Conservation (phyloP, 352 stramenopile genomes). For the Elongisporangium undulatum region DNA sequence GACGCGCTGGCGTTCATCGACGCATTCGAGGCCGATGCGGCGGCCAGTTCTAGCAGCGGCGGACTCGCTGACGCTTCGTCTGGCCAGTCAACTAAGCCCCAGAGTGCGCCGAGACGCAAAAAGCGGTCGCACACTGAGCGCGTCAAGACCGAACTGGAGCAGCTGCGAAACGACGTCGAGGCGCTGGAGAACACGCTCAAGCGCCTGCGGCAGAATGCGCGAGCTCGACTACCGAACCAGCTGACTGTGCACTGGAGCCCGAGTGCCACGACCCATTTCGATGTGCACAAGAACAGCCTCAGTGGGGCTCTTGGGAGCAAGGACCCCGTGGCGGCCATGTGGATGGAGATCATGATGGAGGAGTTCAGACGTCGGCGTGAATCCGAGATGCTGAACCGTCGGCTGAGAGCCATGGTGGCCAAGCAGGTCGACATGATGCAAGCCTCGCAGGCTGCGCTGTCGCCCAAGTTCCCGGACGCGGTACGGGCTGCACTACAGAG, state of each 20-base stretch:
- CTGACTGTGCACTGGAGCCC: too few species aligned
- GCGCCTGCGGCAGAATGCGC: background rate
- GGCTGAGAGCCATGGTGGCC: background rate
- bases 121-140: background rate
- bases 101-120: background rate
- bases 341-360: background rate
- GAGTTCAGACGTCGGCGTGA: background rate
- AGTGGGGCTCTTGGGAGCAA: too few species aligned
- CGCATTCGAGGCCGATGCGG: background rate
- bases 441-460: background rate
- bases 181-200: background rate
- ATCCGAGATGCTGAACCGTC: background rate
- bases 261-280: too few species aligned
- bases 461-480: background rate
- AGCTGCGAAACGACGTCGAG: background rate
- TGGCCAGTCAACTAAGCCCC: background rate
- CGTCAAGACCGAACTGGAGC: background rate
- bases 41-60: background rate
- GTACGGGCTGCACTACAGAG: background rate
- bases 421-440: background rate
- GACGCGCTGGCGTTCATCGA: background rate
- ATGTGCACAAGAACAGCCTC: too few species aligned
- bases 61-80: background rate
- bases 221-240: too few species aligned
- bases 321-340: background rate